A percentile compares a stretch with the other conserved stretches of the same genome.
phyloP scores from a whole-genome alignment of 2,329 filamentous ascomycete species.

The Pseudogymnoascus pannorum region DNA sequence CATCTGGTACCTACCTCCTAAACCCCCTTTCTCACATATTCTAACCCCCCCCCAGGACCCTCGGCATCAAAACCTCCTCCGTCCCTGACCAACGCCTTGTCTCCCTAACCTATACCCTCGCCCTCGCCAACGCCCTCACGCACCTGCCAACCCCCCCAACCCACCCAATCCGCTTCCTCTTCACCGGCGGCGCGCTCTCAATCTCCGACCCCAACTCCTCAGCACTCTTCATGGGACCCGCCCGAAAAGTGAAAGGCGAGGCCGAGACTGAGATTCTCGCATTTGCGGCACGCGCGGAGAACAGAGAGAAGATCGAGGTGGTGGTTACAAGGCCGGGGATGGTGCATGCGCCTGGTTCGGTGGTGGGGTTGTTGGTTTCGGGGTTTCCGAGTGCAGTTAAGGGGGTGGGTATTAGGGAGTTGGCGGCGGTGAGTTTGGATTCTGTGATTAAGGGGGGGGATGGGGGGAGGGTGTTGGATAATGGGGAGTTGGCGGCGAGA shows the following conservation, averaged over 20 bases:
- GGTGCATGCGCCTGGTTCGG: neutral
- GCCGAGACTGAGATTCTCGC: neutral
- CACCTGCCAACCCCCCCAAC: neutral
- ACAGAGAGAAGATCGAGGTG: neutral
- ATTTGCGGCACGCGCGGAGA: neutral
- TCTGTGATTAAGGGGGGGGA: neutral
- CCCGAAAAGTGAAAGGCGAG: neutral
- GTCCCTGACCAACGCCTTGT: neutral
- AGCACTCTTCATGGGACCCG: neutral
- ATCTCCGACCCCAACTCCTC: neutral
- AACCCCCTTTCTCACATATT: neutral
- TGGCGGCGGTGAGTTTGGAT: neutral
- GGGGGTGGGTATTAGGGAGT: neutral
- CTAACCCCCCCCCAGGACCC: neutral
- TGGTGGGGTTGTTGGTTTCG: neutral
- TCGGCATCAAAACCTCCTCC: conserved; percentile 6
- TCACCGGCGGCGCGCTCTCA: neutral
- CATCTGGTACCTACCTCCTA: conserved; percentile 32
- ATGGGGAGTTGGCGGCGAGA: neutral
- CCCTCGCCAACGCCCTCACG: neutral
- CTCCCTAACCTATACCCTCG: neutral
- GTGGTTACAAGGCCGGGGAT: neutral
- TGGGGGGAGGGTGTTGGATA: neutral
- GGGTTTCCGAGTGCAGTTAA: neutral
- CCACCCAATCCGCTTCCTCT: neutral